phyloP scores from a whole-genome alignment of 2,329 filamentous ascomycete genomes.

The Fusarium nanum region DNA sequence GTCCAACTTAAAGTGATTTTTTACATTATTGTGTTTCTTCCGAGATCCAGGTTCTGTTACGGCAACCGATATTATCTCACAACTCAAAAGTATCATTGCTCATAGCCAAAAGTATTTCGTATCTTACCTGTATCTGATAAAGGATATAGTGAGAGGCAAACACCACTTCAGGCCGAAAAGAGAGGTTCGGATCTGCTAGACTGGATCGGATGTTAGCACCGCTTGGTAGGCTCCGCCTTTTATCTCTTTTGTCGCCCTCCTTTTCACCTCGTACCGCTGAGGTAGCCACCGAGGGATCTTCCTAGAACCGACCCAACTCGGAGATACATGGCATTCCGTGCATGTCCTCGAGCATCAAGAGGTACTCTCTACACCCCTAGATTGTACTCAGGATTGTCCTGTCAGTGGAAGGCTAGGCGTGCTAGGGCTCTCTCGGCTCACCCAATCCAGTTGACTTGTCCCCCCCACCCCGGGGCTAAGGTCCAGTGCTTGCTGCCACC shows the following conservation, averaged over 20 bases:
- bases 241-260: conserved; percentile 41
- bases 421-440: conserved; percentile 12
- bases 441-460: conserved; percentile 5
- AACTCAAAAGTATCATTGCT: background rate
- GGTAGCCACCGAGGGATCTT: conserved; percentile 35
- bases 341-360: conserved; percentile 1
- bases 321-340: conserved; percentile 32
- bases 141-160: conserved; percentile 5
- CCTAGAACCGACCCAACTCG: conserved; percentile 26
- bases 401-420: conserved; percentile 30
- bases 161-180: conserved; percentile 17
- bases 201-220: conserved; percentile 31
- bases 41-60: background rate
- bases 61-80: conserved; percentile 2
- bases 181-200: conserved; percentile 25
- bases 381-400: conserved; percentile 15
- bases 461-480: conserved; percentile 26
- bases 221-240: conserved; percentile 37
- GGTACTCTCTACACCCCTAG: background rate
- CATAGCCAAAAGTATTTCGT: background rate
- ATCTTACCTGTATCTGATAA: background rate
- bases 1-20: conserved; percentile 3
- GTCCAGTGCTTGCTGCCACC: conserved; percentile 36
- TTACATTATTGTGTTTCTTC: background rate
- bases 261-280: conserved; percentile 31